Evolutionary conservation across 495 filamentous ascomycete genomes (phyloP).

Genomic region (Clohesyomyces aquaticus): DNA sequence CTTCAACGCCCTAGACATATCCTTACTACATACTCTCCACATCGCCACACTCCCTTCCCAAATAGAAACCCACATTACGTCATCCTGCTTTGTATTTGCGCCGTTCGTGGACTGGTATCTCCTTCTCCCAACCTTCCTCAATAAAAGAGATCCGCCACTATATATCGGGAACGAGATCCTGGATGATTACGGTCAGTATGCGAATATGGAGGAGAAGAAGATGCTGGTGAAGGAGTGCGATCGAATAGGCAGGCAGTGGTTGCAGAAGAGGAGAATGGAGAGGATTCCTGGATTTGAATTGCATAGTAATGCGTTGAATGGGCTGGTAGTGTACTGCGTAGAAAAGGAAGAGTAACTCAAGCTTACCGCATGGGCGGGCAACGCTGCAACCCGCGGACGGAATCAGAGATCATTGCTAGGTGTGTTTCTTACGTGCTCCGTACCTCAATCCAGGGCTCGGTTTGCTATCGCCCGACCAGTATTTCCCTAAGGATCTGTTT

Average conservation of each 20-base stretch:
- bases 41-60: slow-evolving; percentile 4
- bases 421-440: too few species aligned
- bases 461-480: too few species aligned
- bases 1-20: slow-evolving; percentile 29
- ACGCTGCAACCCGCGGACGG: too few species aligned
- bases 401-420: too few species aligned
- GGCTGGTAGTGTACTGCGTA: slow-evolving; percentile 19
- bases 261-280: not conserved
- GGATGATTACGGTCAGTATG: slow-evolving; percentile 21
- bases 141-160: slow-evolving; percentile 25
- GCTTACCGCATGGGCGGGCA: too few species aligned
- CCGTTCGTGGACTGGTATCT: slow-evolving; percentile 37
- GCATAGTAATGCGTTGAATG: slow-evolving; percentile 27
- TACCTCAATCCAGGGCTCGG: too few species aligned
- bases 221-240: slow-evolving; percentile 6
- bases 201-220: slow-evolving; percentile 10
- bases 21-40: slow-evolving; percentile 21
- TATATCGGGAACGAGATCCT: slow-evolving; percentile 37
- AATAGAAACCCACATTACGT: slow-evolving; percentile 16
- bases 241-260: slow-evolving; percentile 7
- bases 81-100: slow-evolving; percentile 26
- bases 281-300: slow-evolving; percentile 19
- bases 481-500: too few species aligned
- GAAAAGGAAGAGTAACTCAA: too few species aligned
- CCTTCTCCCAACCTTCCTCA: slow-evolving; percentile 28